Evolutionary conservation across 495 filamentous ascomycete genomes (phyloP).

Genomic region (Aspergillus panamensis): DNA sequence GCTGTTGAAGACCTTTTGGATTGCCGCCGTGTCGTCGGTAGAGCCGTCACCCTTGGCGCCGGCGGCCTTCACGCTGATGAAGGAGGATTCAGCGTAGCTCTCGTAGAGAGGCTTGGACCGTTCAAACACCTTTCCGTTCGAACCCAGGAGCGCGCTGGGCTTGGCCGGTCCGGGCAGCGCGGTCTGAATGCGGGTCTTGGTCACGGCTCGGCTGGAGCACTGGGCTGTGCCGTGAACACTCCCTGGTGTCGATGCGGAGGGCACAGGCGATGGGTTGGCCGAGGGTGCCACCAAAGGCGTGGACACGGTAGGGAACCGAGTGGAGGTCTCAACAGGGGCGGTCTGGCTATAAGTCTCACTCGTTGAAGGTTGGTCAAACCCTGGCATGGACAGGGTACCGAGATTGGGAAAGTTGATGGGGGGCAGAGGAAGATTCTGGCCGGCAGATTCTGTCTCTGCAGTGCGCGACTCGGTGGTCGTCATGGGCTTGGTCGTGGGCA

Average conservation of each 20-base stretch:
- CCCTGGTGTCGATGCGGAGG: constrained; percentile 7
- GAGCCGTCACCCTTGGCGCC: constrained; percentile 77
- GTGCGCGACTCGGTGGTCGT: not conserved
- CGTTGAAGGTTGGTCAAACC: not conserved
- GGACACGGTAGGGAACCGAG: constrained; percentile 1
- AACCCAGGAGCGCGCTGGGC: constrained; percentile 36
- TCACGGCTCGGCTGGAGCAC: constrained; percentile 32
- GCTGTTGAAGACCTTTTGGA: constrained; percentile 70
- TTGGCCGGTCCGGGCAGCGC: constrained; percentile 34
- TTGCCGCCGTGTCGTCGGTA: constrained; percentile 55
- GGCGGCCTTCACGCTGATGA: constrained; percentile 67
- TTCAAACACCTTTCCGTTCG: constrained; percentile 55
- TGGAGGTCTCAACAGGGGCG: not conserved
- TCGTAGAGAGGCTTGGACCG: constrained; percentile 67
- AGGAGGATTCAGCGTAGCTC: constrained; percentile 40
- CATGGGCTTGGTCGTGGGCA: not conserved
- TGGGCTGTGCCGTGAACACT: constrained; percentile 23
- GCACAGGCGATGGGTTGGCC: not conserved
- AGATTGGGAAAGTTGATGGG: not conserved
- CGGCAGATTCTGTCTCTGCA: constrained; percentile 10
- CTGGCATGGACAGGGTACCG: not conserved
- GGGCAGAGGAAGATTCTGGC: not conserved
- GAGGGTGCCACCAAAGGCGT: no score
- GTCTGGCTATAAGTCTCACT: not conserved
- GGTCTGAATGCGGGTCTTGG: constrained; percentile 40